Evolutionary conservation across 768 basidiomycete species (phyloP).

Genomic region (Podaxis pistillaris): DNA sequence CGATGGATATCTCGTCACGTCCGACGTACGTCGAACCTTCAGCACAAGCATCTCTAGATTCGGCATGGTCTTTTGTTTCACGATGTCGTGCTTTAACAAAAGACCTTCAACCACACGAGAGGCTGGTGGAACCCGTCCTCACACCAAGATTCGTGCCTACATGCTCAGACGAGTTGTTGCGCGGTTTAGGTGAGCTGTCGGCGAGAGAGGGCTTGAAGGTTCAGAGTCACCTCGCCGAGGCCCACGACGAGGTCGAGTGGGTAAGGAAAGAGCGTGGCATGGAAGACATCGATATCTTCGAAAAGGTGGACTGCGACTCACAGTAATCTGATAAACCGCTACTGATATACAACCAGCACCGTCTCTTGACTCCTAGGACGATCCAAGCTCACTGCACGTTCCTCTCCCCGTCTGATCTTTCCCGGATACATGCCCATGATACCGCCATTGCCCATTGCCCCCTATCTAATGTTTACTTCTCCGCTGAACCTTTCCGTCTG

Average conservation of each 20-base stretch:
- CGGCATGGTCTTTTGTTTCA: constrained; percentile 57
- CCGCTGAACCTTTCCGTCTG: constrained; percentile 62
- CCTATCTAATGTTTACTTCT: constrained; percentile 87
- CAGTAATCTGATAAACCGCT: background rate
- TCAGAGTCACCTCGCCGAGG: constrained; percentile 85
- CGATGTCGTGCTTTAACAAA: constrained; percentile 42
- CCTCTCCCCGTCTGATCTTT: constrained; percentile 50
- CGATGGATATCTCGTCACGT: constrained; percentile 69
- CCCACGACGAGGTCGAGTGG: constrained; percentile 72
- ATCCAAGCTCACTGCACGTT: constrained; percentile 92
- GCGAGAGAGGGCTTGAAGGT: constrained; percentile 45
- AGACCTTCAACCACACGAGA: constrained; percentile 39
- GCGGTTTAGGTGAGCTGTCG: constrained; percentile 58
- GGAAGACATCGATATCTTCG: constrained; percentile 76
- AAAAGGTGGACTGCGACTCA: constrained; percentile 39
- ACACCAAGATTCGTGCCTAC: constrained; percentile 92
- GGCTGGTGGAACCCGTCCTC: constrained; percentile 75
- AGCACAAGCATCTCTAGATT: constrained; percentile 41
- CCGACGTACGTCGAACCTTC: constrained; percentile 71
- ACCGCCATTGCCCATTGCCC: constrained; percentile 85
- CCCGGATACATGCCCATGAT: constrained; percentile 44
- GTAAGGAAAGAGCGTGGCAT: constrained; percentile 57
- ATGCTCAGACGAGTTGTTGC: constrained; percentile 70
- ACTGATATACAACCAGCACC: constrained; percentile 46
- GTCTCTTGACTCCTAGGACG: constrained; percentile 45